Evolutionary conservation across 176 grass and related monocot species (phyloP).

Genomic region (Guadua angustifolia): DNA sequence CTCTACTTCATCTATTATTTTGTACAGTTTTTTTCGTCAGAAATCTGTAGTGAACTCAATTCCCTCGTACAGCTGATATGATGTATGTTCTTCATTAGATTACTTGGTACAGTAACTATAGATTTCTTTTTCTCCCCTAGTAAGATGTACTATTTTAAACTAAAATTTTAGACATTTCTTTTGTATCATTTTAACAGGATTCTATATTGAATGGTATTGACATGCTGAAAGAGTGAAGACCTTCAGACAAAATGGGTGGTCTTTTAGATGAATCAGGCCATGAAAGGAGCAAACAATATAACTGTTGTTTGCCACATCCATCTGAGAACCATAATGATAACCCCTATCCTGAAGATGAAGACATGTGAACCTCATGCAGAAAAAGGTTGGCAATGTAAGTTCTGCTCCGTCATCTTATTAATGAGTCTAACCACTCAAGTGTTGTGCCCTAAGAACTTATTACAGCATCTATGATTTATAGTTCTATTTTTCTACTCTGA

Average conservation of each 20-base stretch:
- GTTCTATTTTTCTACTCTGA: constrained; percentile 4
- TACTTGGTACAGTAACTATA: background rate
- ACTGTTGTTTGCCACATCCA: constrained; percentile 42
- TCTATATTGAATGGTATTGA: constrained; percentile 49
- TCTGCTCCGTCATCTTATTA: constrained; percentile 37
- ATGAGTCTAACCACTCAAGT: constrained; percentile 1
- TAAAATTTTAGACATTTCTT: background rate
- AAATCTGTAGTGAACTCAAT: background rate
- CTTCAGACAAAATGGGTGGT: constrained; percentile 31
- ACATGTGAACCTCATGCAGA: constrained; percentile 38
- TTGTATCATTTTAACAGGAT: constrained; percentile 44
- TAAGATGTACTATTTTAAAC: constrained; percentile 7
- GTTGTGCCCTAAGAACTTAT: constrained; percentile 31
- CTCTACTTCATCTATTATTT: constrained; percentile 31
- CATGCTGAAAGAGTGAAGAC: constrained; percentile 44
- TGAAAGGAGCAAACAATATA: constrained; percentile 34
- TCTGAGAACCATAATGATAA: constrained; percentile 47
- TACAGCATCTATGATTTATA: background rate
- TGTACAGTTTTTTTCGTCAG: background rate
- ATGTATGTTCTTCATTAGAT: constrained; percentile 3
- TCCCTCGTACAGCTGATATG: constrained; percentile 5
- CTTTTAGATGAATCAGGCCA: constrained; percentile 42
- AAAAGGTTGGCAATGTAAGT: constrained; percentile 59
- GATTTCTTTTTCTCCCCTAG: constrained; percentile 8
- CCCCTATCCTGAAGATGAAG: constrained; percentile 45